Conservation (phyloP, 208 protist genomes). For the Herpetomonas samuelpessoai region DNA sequence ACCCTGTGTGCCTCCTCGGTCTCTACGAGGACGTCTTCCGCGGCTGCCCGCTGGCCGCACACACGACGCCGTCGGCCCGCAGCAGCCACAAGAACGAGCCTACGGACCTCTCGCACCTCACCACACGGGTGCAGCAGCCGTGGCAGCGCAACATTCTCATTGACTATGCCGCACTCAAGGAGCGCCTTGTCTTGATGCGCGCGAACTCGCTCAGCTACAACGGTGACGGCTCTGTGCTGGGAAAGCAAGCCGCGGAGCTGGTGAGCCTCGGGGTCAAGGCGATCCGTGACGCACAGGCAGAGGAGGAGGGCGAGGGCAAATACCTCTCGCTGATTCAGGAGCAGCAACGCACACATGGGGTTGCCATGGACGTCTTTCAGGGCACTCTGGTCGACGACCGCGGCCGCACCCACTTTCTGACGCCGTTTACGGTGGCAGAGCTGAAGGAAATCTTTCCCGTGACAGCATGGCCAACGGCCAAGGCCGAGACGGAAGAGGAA, state of each 20-base stretch:
- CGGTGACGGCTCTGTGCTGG: constrained; percentile 35
- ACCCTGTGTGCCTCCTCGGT: constrained; percentile 43
- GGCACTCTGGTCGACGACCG: neutral
- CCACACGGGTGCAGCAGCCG: neutral
- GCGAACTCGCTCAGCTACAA: constrained; percentile 62
- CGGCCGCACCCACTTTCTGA: neutral
- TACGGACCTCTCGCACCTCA: neutral
- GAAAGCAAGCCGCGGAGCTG: constrained; percentile 26
- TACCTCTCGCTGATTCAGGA: neutral
- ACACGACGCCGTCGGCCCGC: neutral
- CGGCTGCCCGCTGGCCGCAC: constrained; percentile 3
- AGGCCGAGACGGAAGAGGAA: too few species aligned
- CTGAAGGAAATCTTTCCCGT: constrained; percentile 27
- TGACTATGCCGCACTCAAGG: constrained; percentile 39
- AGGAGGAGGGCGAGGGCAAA: constrained; percentile 21
- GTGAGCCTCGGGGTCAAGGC: constrained; percentile 30
- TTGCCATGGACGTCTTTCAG: neutral
- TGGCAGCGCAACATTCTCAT: constrained; percentile 15
- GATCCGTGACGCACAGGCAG: constrained; percentile 46
- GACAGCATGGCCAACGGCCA: too few species aligned
- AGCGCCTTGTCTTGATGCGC: constrained; percentile 40
- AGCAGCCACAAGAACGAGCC: neutral
- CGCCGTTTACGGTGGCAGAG: constrained; percentile 13
- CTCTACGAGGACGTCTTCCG: constrained; percentile 63
- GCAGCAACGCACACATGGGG: neutral